Base-by-base conservation (phyloP, 257 asterid genomes). In the Coffea canephora region DNA sequence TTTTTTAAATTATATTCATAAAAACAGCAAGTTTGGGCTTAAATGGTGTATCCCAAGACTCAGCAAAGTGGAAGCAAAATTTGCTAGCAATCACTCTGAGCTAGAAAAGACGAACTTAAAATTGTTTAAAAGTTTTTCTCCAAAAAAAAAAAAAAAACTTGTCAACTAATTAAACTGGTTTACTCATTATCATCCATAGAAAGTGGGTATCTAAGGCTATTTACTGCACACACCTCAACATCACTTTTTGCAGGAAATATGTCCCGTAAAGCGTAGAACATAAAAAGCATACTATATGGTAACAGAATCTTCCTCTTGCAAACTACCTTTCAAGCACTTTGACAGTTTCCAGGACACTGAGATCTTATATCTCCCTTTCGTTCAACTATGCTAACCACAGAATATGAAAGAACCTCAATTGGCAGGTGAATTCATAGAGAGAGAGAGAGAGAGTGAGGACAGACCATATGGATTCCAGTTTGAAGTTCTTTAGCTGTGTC, bases 381-480 rank as follows among this genome's bases (percentile, higher is more conserved):
- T 39, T 21, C 55, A 41, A 36, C 18, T 43, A 41, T 31, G 12
- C 21, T 34, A 70, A 70, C 74, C 70, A 8, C 15, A 36, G 39
- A 54, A 27, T 54, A 41, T 36, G 69, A 19, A 18, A 27, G 5
- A 72, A 4, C 5, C 68, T 71, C 45, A 9, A 23, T 15, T 36
- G 36, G 48, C 34, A 39, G 14, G 54, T 39, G 5, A 54, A 54
- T 39, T 59, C 31, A 18, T 5, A 5, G n/a, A 64, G 23, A 52
- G 55, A 36, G 70, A 55, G 52, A 41, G 21, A 72, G 77, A 15
- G 78, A 70, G 67, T 80, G 43, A 39, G 43, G 5, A 4, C 43
- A 39, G 82, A 93, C 97, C 97, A 91, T 91, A 80, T 93, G 97
- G 78, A 93, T 93, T 81, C 97, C 95, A 14, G 95, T 91, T 55